A percentile compares a stretch with the other conserved stretches of the same genome.
Evolutionary conservation across 331 rosid species (phyloP).

Genomic region (Rhamnella rubrinervis): DNA sequence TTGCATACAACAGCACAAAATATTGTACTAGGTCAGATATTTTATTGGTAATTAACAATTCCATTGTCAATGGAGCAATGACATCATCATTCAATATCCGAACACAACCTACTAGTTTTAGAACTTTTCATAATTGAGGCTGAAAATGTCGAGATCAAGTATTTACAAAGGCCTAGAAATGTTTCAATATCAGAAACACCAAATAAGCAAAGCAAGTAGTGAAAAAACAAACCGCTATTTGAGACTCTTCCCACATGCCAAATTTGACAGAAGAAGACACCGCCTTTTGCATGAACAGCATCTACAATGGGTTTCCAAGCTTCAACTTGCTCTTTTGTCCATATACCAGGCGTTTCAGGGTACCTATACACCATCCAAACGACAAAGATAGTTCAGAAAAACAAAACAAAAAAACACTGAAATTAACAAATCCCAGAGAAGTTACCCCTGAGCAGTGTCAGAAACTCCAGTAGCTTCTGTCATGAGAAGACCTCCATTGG

Average conservation of each 20-base stretch:
- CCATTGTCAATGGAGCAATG: too few relatives aligned
- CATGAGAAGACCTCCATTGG: conserved; percentile 32
- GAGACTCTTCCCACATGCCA: conserved; percentile 18
- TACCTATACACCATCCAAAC: conserved; percentile 11
- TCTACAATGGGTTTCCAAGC: conserved; percentile 36
- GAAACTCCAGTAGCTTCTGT: conserved; percentile 24
- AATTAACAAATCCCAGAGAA: too few relatives aligned
- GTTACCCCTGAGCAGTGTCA: conserved; percentile 26
- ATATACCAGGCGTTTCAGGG: conserved; percentile 29
- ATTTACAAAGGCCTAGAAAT: background rate
- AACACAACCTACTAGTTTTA: too few relatives aligned
- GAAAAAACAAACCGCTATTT: background rate
- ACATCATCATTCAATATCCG: too few relatives aligned
- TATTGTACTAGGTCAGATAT: too few relatives aligned
- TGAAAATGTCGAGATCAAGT: too few relatives aligned
- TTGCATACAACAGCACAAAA: too few relatives aligned
- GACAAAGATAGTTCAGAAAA: background rate
- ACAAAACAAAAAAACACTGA: too few relatives aligned
- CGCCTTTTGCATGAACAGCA: conserved; percentile 30
- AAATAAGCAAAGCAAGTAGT: background rate
- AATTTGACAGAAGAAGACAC: conserved; percentile 18
- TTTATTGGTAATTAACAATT: too few relatives aligned
- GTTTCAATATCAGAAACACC: background rate
- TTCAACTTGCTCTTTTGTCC: conserved; percentile 26
- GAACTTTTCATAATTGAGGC: too few relatives aligned